phyloP scores from a whole-genome alignment of 164 flowering plant genomes.

The Aristolochia fimbriata region DNA sequence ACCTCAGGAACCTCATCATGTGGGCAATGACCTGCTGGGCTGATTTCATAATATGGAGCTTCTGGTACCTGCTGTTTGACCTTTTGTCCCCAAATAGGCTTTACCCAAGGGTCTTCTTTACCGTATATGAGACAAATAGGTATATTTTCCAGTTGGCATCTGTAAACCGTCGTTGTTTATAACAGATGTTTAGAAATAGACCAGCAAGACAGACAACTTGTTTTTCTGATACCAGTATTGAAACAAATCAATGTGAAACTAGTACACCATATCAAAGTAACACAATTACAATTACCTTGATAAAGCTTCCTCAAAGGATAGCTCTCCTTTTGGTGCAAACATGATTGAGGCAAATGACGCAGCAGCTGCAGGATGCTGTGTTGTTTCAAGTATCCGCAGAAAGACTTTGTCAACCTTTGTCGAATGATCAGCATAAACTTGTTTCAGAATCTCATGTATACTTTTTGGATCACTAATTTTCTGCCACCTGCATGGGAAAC shows the following conservation, averaged over 20 bases:
- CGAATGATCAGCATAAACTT: constrained; percentile 88
- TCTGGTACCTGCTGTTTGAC: constrained; percentile 71
- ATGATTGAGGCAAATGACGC: constrained; percentile 92
- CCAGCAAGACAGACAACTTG: too few species aligned
- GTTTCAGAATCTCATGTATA: constrained; percentile 64
- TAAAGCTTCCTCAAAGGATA: constrained; percentile 73
- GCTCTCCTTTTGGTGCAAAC: constrained; percentile 77
- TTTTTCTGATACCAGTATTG: too few species aligned
- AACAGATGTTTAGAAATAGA: background rate
- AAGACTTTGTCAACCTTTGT: constrained; percentile 77
- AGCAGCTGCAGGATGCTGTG: constrained; percentile 96
- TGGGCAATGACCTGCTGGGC: constrained; percentile 99
- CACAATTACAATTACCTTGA: constrained; percentile 26
- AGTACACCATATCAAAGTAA: background rate
- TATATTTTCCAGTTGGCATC: constrained; percentile 49
- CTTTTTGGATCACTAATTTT: constrained; percentile 83
- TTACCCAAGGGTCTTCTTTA: constrained; percentile 98
- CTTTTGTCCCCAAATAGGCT: constrained; percentile 71
- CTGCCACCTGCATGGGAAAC: constrained; percentile 52
- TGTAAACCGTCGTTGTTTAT: constrained; percentile 11
- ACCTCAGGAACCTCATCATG: constrained; percentile 99
- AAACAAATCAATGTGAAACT: background rate
- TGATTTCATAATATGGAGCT: constrained; percentile 86
- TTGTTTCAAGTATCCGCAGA: constrained; percentile 57
- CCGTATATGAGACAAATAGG: constrained; percentile 91